phyloP scores from a whole-genome alignment of 495 filamentous ascomycete genomes.

The Rusavskia elegans region DNA sequence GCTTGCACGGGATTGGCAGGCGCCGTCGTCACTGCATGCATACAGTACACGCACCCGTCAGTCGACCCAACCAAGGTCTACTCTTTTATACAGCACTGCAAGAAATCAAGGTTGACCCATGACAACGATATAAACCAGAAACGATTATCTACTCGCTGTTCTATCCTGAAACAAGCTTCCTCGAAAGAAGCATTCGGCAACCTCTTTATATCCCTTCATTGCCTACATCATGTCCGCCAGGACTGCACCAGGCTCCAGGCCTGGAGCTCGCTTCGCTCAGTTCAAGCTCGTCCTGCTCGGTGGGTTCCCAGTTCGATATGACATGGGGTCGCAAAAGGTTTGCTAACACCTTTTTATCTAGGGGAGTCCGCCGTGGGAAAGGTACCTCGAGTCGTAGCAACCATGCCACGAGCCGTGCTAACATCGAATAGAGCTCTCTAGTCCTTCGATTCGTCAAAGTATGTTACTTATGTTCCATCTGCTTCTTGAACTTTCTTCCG shows the following conservation, averaged over 20 bases:
- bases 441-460: slow-evolving; percentile 98
- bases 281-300: slow-evolving; percentile 97
- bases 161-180: no score
- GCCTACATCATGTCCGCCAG: slow-evolving; percentile 58
- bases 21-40: no score
- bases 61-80: no score
- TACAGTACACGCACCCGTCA: no score
- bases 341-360: slow-evolving; percentile 18
- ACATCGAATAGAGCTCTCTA: slow-evolving; percentile 65
- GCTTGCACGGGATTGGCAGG: no score
- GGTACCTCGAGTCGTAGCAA: slow-evolving; percentile 33
- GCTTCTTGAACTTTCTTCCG: not conserved
- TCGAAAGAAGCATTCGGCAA: not conserved
- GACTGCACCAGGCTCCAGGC: slow-evolving; percentile 58
- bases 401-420: slow-evolving; percentile 13
- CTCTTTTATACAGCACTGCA: no score
- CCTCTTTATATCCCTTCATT: not conserved
- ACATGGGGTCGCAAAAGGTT: slow-evolving; percentile 4
- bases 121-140: no score
- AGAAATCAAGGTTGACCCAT: no score
- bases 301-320: slow-evolving; percentile 24
- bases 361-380: slow-evolving; percentile 98
- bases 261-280: slow-evolving; percentile 82
- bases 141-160: no score
- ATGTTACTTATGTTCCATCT: slow-evolving; percentile 9